These are phyloP conservation scores for Fagus sylvatica DNA, from an alignment of 306 rosid species.

Conservation along the genomic window DNA sequence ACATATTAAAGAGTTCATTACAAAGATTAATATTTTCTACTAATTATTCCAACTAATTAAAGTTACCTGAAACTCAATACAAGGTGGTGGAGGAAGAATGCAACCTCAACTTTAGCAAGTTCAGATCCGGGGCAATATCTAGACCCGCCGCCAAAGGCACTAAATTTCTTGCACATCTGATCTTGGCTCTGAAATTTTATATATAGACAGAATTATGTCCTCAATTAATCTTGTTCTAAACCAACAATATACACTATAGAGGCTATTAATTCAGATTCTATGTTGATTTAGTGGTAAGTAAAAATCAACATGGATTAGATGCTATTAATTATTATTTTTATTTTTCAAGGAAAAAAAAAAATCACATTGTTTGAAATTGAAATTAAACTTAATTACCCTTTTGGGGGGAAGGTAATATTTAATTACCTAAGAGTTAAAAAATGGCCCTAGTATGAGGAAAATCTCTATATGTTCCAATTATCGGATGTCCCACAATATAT, in stretches of 20 bases:
- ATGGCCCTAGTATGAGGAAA: no score
- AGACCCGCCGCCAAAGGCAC: conserved; percentile 43
- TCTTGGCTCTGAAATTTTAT: conserved; percentile 24
- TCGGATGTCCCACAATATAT: no score
- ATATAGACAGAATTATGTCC: not conserved
- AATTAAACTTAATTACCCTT: no score
- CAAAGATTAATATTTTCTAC: not conserved
- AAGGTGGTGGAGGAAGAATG: conserved; percentile 41
- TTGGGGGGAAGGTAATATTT: no score
- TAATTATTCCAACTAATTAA: not conserved
- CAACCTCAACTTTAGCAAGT: conserved; percentile 36
- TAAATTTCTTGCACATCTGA: conserved; percentile 32
- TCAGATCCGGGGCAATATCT: conserved; percentile 44
- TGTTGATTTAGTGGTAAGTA: no score
- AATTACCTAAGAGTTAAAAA: no score
- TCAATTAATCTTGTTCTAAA: not conserved
- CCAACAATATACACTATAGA: not conserved
- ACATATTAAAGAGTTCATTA: not conserved
- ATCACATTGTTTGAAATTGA: no score
- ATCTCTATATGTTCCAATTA: no score
- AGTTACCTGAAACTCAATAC: conserved; percentile 34
- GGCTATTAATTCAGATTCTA: not conserved
- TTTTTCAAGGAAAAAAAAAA: no score
- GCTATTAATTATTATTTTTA: no score
- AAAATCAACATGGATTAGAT: no score